Conservation (phyloP, 768 basidiomycete genomes). For the Gyrodon lividus region DNA sequence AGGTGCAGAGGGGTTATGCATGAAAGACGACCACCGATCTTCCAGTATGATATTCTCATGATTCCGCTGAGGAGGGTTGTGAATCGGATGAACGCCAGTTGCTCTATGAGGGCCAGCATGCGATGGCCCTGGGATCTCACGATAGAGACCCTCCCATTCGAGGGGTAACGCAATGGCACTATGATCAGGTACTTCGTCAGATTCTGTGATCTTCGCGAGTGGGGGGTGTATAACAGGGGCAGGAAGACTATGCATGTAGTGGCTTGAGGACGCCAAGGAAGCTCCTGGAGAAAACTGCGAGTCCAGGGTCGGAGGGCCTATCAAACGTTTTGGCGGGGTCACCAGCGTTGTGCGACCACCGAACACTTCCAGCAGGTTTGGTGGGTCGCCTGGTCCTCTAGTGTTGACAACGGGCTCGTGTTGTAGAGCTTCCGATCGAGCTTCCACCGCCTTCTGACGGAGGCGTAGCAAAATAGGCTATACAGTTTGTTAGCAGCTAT, state of each 20-base stretch:
- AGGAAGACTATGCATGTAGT: not conserved
- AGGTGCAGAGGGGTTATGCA: conserved; percentile 22
- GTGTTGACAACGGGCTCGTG: conserved; percentile 15
- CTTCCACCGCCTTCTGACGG: conserved; percentile 41
- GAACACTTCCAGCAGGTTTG: conserved; percentile 24
- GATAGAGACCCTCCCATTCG: conserved; percentile 39
- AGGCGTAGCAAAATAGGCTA: conserved; percentile 48
- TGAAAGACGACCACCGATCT: conserved; percentile 42
- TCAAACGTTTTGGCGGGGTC: not conserved
- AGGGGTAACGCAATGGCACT: conserved; percentile 1
- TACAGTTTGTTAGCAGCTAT: not conserved
- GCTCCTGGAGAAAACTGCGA: not conserved
- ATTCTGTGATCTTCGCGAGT: not conserved
- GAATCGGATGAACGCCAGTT: not conserved
- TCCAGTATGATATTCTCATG: conserved; percentile 31
- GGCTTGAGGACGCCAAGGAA: not conserved
- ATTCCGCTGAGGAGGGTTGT: not conserved
- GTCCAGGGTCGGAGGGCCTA: not conserved
- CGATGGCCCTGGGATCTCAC: conserved; percentile 30
- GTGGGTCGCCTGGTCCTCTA: not conserved
- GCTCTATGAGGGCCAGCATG: not conserved
- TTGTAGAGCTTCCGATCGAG: conserved; percentile 19
- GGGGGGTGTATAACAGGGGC: not conserved
- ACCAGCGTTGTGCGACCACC: conserved; percentile 35
- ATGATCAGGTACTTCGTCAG: not conserved